Percentiles rank a stretch among this genome's conserved stretches.
Evolutionary conservation across 164 flowering plant species (phyloP).

Genomic region (Nymphaea thermarum): DNA sequence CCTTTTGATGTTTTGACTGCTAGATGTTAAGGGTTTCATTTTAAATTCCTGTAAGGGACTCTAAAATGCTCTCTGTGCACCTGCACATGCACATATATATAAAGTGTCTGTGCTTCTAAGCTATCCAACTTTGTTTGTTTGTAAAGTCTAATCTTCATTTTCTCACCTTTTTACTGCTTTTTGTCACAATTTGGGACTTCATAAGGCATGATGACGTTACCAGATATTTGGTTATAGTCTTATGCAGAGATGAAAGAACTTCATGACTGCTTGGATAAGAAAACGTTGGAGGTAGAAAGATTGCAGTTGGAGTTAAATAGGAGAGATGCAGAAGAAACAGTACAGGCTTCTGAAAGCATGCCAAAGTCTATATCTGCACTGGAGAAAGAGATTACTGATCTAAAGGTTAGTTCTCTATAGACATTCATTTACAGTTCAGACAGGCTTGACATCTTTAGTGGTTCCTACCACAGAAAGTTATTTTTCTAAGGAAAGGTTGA

Average conservation of each 20-base stretch:
- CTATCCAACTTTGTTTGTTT: too few species aligned
- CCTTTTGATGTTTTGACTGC: too few species aligned
- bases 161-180: too few species aligned
- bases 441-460: too few species aligned
- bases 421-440: not conserved
- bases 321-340: constrained; percentile 23
- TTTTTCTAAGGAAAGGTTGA: too few species aligned
- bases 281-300: constrained; percentile 40
- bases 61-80: too few species aligned
- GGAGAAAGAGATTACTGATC: constrained; percentile 54
- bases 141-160: too few species aligned
- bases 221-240: constrained; percentile 21
- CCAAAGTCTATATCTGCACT: constrained; percentile 34
- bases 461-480: too few species aligned
- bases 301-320: constrained; percentile 49
- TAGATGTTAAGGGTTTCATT: too few species aligned
- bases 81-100: too few species aligned
- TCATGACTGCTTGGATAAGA: constrained; percentile 44
- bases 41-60: too few species aligned
- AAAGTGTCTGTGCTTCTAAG: too few species aligned
- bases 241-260: constrained; percentile 39
- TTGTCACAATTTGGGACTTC: not conserved
- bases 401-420: constrained; percentile 40
- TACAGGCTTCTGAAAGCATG: constrained; percentile 27
- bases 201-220: not conserved